Base-by-base conservation (phyloP, 345 rosid species). In the Aquilaria malaccensis region DNA sequence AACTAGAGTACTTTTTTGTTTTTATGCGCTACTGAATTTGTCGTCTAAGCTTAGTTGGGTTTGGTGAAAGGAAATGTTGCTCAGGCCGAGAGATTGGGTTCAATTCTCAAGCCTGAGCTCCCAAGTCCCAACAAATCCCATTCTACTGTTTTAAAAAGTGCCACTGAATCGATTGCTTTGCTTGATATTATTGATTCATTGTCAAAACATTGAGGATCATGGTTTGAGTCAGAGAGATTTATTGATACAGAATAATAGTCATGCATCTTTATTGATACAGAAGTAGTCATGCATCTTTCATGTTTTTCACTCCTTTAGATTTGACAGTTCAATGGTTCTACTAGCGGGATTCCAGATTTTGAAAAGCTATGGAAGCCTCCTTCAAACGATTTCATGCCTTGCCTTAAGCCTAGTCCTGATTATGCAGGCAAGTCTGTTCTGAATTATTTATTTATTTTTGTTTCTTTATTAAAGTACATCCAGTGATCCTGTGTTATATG, bases 331-430 rank as follows among this genome's bases (percentile, higher is more conserved):
- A 77, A 70, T 71, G 79, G 72, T 45, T 67, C 75, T n/a, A 77
- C 75, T n/a, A 77, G 65, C 58, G 73, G 68, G 70, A 75, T 45
- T 69, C 54, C 66, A 61, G 78, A 82, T 68, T 70, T 73, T 7
- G 72, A 70, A 32, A 79, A 73, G 81, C 83, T 94, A 50, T 90
- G 97, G 99, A 90, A 82, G 80, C 78, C 76, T 61, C 96, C 93
- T 15, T 47, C 81, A 0, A 86, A 80, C 6, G 77, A 76, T 76
- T 86, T 74, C 48, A 46, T 67, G 51, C 93, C 91, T 2, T 94
- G 99, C 69, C 72, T 80, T 9, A 66, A 76, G 53, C 81, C 87
- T 55, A 74, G 62, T 77, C 74, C 77, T 47, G 73, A 73, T 61
- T 85, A 88, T 76, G 71, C 81, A 11, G 46, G 99, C 86, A 70